phyloP scores from a whole-genome alignment of 495 filamentous ascomycete genomes.

The Delitschia confertaspora region DNA sequence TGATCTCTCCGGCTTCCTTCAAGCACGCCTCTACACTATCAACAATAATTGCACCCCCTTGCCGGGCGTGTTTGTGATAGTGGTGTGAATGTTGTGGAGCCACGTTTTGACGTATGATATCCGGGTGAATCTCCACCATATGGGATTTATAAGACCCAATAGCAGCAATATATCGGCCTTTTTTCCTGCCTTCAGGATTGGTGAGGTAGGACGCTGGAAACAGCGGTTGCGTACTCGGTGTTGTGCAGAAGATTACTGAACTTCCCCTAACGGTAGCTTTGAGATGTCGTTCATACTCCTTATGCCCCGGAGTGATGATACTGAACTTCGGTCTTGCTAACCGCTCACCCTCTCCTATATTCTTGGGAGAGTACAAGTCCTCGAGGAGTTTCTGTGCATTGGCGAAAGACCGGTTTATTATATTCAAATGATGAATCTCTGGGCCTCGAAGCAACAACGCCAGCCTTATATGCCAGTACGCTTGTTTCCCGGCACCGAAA shows the following conservation, averaged over 20 bases:
- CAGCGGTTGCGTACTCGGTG: slow-evolving; percentile 50
- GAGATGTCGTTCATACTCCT: slow-evolving; percentile 58
- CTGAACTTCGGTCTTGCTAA: slow-evolving; percentile 51
- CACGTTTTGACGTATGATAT: slow-evolving; percentile 62
- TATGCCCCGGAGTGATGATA: slow-evolving; percentile 60
- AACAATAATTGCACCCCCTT: slow-evolving; percentile 72
- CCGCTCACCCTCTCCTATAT: slow-evolving; percentile 4
- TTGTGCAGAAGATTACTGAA: slow-evolving; percentile 76
- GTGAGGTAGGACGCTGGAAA: slow-evolving; percentile 60
- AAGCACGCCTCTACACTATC: slow-evolving; percentile 73
- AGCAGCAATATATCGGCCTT: slow-evolving; percentile 67
- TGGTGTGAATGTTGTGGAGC: slow-evolving; percentile 47
- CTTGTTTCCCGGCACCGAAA: slow-evolving; percentile 86
- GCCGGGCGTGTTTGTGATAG: slow-evolving; percentile 60
- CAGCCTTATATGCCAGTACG: slow-evolving; percentile 86
- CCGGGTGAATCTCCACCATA: slow-evolving; percentile 78
- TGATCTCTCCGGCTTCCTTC: slow-evolving; percentile 81
- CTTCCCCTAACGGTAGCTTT: slow-evolving; percentile 57
- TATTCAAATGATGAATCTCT: slow-evolving; percentile 67
- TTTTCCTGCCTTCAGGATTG: slow-evolving; percentile 56
- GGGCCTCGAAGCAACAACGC: slow-evolving; percentile 62
- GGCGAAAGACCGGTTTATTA: slow-evolving; percentile 67
- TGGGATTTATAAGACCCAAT: slow-evolving; percentile 76
- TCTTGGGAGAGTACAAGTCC: slow-evolving; percentile 43
- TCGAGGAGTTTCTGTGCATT: slow-evolving; percentile 48